Percentiles rank a stretch among this genome's conserved stretches.
Evolutionary conservation across 257 asterid species (phyloP).

Genomic region (Solanum dulcamara): DNA sequence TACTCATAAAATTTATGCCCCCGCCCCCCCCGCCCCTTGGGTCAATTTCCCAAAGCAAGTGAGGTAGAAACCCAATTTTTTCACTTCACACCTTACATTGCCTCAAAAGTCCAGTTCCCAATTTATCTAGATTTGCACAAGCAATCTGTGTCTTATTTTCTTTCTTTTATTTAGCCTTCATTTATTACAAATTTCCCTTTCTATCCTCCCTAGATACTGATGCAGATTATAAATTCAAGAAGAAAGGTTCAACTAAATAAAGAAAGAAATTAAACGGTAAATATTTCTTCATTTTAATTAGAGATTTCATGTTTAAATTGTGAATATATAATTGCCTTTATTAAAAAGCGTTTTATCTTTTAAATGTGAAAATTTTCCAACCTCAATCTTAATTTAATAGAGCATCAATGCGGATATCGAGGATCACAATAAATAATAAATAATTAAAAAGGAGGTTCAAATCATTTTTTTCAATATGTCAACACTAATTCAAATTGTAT

Average conservation of each 20-base stretch:
- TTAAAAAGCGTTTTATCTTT: background rate
- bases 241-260: background rate
- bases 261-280: background rate
- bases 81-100: background rate
- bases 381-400: background rate
- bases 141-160: conserved; percentile 10
- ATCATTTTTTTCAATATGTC: background rate
- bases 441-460: background rate
- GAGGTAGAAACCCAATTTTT: background rate
- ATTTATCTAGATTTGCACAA: conserved; percentile 33
- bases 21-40: background rate
- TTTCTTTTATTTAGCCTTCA: conserved; percentile 8
- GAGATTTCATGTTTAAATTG: background rate
- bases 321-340: background rate
- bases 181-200: background rate
- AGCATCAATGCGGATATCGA: background rate
- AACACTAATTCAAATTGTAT: conserved; percentile 1
- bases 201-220: background rate
- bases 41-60: background rate
- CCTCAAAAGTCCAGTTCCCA: conserved; percentile 6
- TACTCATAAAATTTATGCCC: background rate
- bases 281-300: background rate
- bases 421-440: background rate
- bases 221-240: background rate
- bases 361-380: background rate